Evolutionary conservation across 2,329 filamentous ascomycete species (phyloP), one percentile per base, ranked within the genome.

Genomic region (Albifimbria verrucaria): DNA sequence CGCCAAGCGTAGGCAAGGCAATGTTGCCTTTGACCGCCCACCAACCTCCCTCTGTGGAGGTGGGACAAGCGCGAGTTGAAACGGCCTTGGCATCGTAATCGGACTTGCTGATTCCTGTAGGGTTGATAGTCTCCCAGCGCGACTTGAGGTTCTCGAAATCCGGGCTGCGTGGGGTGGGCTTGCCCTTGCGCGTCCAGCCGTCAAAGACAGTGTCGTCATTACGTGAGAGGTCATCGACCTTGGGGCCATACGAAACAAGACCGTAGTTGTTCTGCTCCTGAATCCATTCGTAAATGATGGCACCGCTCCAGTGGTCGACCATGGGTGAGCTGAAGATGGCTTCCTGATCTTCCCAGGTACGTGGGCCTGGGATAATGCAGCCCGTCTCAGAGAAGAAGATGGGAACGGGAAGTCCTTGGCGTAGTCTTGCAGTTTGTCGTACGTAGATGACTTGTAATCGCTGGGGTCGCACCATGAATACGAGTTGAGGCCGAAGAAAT

Each of bases 301-400:
- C 80, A 51, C 91, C 91, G 49, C 88, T 92, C 84, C 72, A 85
- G 62, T 80, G 80, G 53, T 78, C 76, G 6, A 80, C 73, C 91
- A 96, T 96, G 3, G 89, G 72, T 1, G 77, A 61, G 43, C 89
- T 87, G 62, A 94, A 88, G 60, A 96, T 90, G 48, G 89, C 85
- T 41, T 81, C 77, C 70, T 94, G 89, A 65, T 96, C 88, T 22
- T 77, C 77, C 65, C 89, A 91, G 1, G 77, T 72, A 43, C 88
- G 80, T 1, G 86, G 85, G 2, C 73, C 72, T 1, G 78, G 77
- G 1, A 75, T 78, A 66, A 89, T 92, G 79, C 91, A 96, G 54
- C 91, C 91, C 3, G 90, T 94, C 72, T 96, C 91, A 28, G 89
- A 92, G 72, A 96, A 90, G 77, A 92, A 92, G 62, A 94, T 90